Conservation (phyloP, 805 yeast species). For the Pichia californica region DNA sequence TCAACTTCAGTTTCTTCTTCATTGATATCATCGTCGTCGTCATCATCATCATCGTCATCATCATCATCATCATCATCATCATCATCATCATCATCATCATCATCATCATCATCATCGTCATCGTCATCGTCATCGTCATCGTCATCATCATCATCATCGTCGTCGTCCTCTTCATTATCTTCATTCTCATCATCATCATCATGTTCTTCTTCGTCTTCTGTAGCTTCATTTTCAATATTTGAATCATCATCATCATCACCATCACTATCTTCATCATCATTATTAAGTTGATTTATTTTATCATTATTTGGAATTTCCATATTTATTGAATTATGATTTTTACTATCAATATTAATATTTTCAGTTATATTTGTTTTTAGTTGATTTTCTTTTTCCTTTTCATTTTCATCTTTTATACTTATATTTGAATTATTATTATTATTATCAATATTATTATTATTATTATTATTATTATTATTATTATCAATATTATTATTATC, state of each 20-base stretch:
- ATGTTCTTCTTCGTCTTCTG: slow-evolving; percentile 1
- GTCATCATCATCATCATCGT: neutral
- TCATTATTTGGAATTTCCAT: neutral
- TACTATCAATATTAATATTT: neutral
- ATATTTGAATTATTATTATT: too few species aligned
- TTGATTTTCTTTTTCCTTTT: too few species aligned
- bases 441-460: neutral
- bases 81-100: slow-evolving; percentile 15
- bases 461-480: neutral
- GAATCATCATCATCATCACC: slow-evolving; percentile 17
- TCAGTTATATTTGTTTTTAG: neutral
- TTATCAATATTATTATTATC: neutral
- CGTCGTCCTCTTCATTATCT: slow-evolving; percentile 5
- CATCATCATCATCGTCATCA: slow-evolving; percentile 21
- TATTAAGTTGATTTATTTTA: too few species aligned
- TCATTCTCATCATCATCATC: slow-evolving; percentile 4
- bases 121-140: neutral
- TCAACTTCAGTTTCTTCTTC: slow-evolving; percentile 31
- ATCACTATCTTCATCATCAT: neutral
- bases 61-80: slow-evolving; percentile 17
- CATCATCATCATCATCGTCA: slow-evolving; percentile 11
- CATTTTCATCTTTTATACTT: neutral
- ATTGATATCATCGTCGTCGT: slow-evolving; percentile 26
- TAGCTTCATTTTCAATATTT: too few species aligned
- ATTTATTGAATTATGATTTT: neutral